These are phyloP conservation scores for Mycena citricolor DNA, from an alignment of 1,284 basidiomycete genomes.

Conservation along the genomic window DNA sequence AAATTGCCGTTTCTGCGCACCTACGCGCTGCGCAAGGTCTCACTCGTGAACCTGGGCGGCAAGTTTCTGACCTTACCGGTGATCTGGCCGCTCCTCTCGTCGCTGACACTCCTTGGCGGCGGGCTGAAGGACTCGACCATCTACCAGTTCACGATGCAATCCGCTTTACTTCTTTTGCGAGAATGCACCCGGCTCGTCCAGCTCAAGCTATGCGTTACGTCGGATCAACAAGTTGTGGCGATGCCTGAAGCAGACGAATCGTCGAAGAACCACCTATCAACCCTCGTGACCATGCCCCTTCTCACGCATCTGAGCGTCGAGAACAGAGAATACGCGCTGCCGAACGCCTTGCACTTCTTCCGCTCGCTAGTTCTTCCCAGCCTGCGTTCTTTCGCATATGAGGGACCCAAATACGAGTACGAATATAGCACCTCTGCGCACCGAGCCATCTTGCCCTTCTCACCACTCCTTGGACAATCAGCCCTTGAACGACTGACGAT, in stretches of 20 bases:
- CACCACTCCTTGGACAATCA: conserved; percentile 4
- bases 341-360: conserved; percentile 7
- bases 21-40: conserved; percentile 4
- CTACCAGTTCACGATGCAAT: conserved; percentile 2
- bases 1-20: conserved; percentile 3
- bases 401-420: conserved; percentile 8
- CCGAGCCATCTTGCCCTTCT: conserved; percentile 9
- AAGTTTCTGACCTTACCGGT: conserved; percentile 7
- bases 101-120: conserved; percentile 1
- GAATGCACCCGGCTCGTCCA: conserved; percentile 3
- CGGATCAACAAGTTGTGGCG: neutral
- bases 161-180: conserved; percentile 4
- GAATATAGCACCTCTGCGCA: neutral
- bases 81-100: conserved; percentile 2
- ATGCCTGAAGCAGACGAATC: neutral
- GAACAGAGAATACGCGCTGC: conserved; percentile 10
- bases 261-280: neutral
- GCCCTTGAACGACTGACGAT: conserved; percentile 5
- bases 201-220: conserved; percentile 2
- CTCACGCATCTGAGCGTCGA: conserved; percentile 4
- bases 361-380: neutral
- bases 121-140: conserved; percentile 4
- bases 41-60: conserved; percentile 8
- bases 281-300: neutral
- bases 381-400: conserved; percentile 3